These are phyloP conservation scores for Chalciporus pseudorubinellus DNA, from an alignment of 768 basidiomycete species.

Conservation along the genomic window DNA sequence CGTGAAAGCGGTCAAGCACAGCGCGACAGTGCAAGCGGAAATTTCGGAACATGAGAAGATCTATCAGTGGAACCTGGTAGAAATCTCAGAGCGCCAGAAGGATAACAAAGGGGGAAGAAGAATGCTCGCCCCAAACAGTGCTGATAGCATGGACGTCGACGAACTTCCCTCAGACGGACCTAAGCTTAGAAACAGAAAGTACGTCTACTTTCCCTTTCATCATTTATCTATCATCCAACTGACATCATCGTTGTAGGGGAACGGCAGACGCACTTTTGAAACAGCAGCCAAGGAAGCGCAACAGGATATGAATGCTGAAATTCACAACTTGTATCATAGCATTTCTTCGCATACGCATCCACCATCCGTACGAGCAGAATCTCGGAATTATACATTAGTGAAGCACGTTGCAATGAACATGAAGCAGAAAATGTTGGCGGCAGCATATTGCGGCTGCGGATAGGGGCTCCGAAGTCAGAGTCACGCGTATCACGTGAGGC, in stretches of 20 bases:
- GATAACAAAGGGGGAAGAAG: constrained; percentile 45
- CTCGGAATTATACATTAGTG: neutral
- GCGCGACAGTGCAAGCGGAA: constrained; percentile 37
- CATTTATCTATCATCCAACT: neutral
- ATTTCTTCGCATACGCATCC: neutral
- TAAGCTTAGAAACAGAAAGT: constrained; percentile 61
- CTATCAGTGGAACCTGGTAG: constrained; percentile 54
- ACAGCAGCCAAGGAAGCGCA: constrained; percentile 57
- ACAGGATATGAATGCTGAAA: constrained; percentile 41
- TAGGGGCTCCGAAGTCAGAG: constrained; percentile 6
- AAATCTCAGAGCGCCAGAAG: constrained; percentile 62
- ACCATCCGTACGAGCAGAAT: neutral
- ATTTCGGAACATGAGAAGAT: constrained; percentile 54
- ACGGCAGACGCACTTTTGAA: constrained; percentile 41
- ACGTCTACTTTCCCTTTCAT: constrained; percentile 24
- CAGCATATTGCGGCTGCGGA: no score
- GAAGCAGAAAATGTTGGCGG: neutral
- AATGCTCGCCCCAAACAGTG: constrained; percentile 13
- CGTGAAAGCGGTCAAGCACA: constrained; percentile 46
- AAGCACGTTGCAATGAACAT: neutral
- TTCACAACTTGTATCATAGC: constrained; percentile 10
- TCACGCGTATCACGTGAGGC: constrained; percentile 36
- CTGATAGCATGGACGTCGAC: constrained; percentile 65
- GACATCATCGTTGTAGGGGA: constrained; percentile 17
- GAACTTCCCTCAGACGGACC: constrained; percentile 47